These are phyloP conservation scores for Cladosporium cucumerinum DNA, from an alignment of 2,329 filamentous ascomycete genomes.

Conservation along the genomic window DNA sequence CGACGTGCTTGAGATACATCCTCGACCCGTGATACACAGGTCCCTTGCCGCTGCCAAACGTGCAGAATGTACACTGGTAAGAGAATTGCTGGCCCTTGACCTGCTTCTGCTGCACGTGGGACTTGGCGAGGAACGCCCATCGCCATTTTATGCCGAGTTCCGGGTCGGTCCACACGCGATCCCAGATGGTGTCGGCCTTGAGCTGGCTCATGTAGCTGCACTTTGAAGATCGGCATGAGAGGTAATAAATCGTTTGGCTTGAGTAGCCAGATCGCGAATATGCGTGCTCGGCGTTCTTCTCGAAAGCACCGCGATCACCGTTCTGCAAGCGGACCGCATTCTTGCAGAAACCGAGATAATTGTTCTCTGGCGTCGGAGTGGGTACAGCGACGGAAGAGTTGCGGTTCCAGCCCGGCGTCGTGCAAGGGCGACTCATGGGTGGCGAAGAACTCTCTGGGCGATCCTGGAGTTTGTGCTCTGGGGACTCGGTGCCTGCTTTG, in stretches of 20 bases:
- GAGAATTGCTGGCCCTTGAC: slow-evolving; percentile 30
- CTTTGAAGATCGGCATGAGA: slow-evolving; percentile 40
- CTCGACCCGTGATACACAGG: slow-evolving; percentile 41
- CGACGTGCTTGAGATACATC: slow-evolving; percentile 45
- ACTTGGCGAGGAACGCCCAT: slow-evolving; percentile 49
- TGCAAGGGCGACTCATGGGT: not conserved
- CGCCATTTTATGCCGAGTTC: slow-evolving; percentile 42
- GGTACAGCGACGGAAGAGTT: slow-evolving; percentile 23
- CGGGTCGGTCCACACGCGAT: slow-evolving; percentile 20
- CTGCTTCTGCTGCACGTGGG: slow-evolving; percentile 39
- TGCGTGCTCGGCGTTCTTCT: slow-evolving; percentile 25
- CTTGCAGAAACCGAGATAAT: slow-evolving; percentile 45
- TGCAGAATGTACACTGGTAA: slow-evolving; percentile 49
- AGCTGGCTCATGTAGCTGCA: slow-evolving; percentile 43
- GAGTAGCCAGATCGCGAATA: slow-evolving; percentile 20
- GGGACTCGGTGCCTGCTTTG: slow-evolving; percentile 19
- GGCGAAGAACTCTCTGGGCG: not conserved
- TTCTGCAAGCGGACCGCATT: slow-evolving; percentile 42
- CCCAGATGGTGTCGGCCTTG: slow-evolving; percentile 29
- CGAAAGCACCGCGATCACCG: slow-evolving; percentile 33
- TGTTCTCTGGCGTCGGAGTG: slow-evolving; percentile 32
- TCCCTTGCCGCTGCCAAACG: slow-evolving; percentile 36
- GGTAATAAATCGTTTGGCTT: slow-evolving; percentile 28
- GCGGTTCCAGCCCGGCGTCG: not conserved
- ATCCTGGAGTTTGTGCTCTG: slow-evolving; percentile 9